These are phyloP conservation scores for Dissophora ornata DNA, from an alignment of 192 early-diverging fungal genomes.

Conservation along the genomic window DNA sequence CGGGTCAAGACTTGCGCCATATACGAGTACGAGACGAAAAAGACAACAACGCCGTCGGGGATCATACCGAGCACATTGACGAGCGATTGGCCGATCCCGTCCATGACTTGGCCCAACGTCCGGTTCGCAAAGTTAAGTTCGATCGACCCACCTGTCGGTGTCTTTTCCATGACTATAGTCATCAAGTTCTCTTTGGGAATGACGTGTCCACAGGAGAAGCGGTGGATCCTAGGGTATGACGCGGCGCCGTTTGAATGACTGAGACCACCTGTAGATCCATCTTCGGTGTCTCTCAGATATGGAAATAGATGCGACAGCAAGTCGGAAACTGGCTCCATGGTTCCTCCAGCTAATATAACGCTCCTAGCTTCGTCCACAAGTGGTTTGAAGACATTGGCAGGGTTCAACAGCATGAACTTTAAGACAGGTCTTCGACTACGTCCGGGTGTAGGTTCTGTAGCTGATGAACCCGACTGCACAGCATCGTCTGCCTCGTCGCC, in stretches of 20 bases:
- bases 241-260: background rate
- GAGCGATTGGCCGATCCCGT: slow-evolving; percentile 77
- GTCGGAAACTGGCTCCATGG: slow-evolving; percentile 84
- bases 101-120: slow-evolving; percentile 55
- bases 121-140: slow-evolving; percentile 78
- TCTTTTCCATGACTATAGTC: slow-evolving; percentile 68
- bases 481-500: background rate
- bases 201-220: slow-evolving; percentile 89
- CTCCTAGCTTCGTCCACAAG: slow-evolving; percentile 84
- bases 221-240: slow-evolving; percentile 56
- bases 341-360: slow-evolving; percentile 92
- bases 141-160: slow-evolving; percentile 72
- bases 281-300: slow-evolving; percentile 26
- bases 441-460: slow-evolving; percentile 2
- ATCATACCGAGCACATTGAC: slow-evolving; percentile 78
- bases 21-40: slow-evolving; percentile 86
- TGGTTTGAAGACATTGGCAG: slow-evolving; percentile 79
- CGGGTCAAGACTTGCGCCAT: slow-evolving; percentile 68
- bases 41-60: slow-evolving; percentile 88
- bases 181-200: slow-evolving; percentile 82
- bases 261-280: background rate
- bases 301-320: slow-evolving; percentile 46
- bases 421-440: slow-evolving; percentile 44
- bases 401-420: slow-evolving; percentile 90
- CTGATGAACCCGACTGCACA: background rate